Evolutionary conservation across 768 basidiomycete genomes (phyloP).

Genomic region (Gautieria morchelliformis): DNA sequence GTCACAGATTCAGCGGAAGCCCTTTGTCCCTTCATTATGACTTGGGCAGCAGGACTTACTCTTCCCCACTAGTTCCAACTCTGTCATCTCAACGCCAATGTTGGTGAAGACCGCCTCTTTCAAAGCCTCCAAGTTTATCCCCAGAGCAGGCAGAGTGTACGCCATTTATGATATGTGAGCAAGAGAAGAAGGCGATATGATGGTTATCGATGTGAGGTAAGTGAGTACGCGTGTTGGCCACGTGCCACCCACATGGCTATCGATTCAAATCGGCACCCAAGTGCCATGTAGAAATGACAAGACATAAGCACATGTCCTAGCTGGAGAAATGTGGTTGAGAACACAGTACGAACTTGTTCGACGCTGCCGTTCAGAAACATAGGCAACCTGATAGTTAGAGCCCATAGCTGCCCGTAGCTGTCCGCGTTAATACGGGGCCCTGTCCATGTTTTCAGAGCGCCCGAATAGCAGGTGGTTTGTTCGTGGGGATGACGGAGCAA

Average conservation of each 20-base stretch:
- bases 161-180: slow-evolving; percentile 2
- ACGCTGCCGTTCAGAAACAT: too few species aligned
- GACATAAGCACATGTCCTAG: too few species aligned
- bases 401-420: too few species aligned
- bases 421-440: too few species aligned
- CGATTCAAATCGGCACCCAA: not conserved
- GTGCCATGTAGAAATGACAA: too few species aligned
- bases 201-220: not conserved
- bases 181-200: not conserved
- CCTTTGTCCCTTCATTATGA: slow-evolving; percentile 6
- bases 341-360: too few species aligned
- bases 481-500: too few species aligned
- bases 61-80: slow-evolving; percentile 17
- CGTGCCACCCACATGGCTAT: not conserved
- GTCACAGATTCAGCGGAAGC: slow-evolving; percentile 1
- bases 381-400: too few species aligned
- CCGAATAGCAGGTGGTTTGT: too few species aligned
- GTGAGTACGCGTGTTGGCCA: slow-evolving; percentile 4
- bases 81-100: slow-evolving; percentile 10
- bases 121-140: slow-evolving; percentile 14
- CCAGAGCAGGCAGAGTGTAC: slow-evolving; percentile 7
- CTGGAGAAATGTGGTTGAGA: too few species aligned
- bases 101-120: slow-evolving; percentile 12
- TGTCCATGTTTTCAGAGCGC: too few species aligned
- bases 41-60: slow-evolving; percentile 8